A percentile compares a stretch with the other conserved stretches of the same genome.
Evolutionary conservation across 371 early-diverging fungal genomes (phyloP).

Genomic region (Caulochytrium protostelioides): DNA sequence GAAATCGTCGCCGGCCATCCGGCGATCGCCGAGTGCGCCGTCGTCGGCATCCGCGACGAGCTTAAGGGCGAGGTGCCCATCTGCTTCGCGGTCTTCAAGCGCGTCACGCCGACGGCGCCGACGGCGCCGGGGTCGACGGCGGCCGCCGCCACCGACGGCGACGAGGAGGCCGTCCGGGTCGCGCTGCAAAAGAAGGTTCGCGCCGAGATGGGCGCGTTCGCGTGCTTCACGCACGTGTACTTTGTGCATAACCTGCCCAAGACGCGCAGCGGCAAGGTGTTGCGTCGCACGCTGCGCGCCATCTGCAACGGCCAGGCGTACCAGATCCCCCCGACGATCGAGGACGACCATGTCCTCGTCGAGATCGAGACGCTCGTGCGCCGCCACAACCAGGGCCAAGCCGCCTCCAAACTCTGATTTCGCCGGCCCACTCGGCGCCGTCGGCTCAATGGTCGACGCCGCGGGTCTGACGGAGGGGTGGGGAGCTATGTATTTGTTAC

Average conservation of each 20-base stretch:
- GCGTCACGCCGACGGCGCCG: no score
- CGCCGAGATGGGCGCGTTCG: conserved; percentile 43
- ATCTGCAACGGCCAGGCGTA: conserved; percentile 38
- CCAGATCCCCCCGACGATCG: conserved; percentile 57
- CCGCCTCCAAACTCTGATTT: no score
- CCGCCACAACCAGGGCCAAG: no score
- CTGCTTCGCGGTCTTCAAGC: conserved; percentile 13
- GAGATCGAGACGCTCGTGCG: no score
- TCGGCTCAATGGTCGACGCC: no score
- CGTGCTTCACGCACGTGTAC: conserved; percentile 40
- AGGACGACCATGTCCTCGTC: conserved; percentile 39
- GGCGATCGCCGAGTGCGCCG: conserved; percentile 48
- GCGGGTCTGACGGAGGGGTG: no score
- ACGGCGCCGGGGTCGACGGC: no score
- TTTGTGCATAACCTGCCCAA: conserved; percentile 64
- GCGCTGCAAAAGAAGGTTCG: no score
- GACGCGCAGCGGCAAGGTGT: conserved; percentile 77
- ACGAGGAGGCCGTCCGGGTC: no score
- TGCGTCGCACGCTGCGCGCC: conserved; percentile 54
- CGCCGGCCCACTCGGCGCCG: no score
- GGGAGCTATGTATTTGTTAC: no score
- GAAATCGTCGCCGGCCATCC: conserved; percentile 46
- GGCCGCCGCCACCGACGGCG: no score
- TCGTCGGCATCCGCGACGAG: conserved; percentile 23
- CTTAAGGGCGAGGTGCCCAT: conserved; percentile 29